phyloP scores from a whole-genome alignment of 2,329 filamentous ascomycete species.

The Paecilomyces sp. region DNA sequence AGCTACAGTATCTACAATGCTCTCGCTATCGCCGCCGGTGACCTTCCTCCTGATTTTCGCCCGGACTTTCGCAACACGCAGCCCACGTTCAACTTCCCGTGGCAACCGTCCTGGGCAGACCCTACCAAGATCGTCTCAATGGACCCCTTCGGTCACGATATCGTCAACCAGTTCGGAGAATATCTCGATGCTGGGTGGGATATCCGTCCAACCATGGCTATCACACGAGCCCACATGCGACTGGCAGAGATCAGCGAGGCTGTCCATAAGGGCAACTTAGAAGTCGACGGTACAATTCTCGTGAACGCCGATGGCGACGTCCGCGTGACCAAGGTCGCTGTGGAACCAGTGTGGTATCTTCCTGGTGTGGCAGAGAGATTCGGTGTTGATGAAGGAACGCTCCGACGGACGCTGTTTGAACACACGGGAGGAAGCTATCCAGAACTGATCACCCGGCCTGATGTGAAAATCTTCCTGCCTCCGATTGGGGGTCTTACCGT shows the following conservation, averaged over 20 bases:
- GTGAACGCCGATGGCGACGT: constrained; percentile 80
- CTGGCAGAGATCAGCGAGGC: constrained; percentile 90
- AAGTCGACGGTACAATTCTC: constrained; percentile 81
- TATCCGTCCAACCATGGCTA: constrained; percentile 81
- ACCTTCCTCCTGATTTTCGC: constrained; percentile 75
- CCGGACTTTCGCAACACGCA: constrained; percentile 79
- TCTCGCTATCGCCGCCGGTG: constrained; percentile 82
- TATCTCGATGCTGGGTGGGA: constrained; percentile 65
- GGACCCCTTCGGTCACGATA: constrained; percentile 86
- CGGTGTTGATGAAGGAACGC: constrained; percentile 78
- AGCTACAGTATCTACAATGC: constrained; percentile 97
- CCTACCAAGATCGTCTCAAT: constrained; percentile 94
- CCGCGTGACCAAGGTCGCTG: constrained; percentile 91
- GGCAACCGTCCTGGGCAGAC: constrained; percentile 83
- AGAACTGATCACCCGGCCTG: constrained; percentile 86
- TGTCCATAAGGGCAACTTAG: constrained; percentile 68
- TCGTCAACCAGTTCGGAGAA: constrained; percentile 72
- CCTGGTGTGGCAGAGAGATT: constrained; percentile 88
- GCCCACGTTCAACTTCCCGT: constrained; percentile 81
- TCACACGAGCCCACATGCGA: constrained; percentile 92
- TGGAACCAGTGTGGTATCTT: constrained; percentile 88
- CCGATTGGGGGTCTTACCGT: constrained; percentile 94
- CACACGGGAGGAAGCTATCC: constrained; percentile 95
- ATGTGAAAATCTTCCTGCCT: constrained; percentile 92
- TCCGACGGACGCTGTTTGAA: constrained; percentile 84